Percentiles rank a stretch among this genome's conserved stretches.
phyloP scores from a whole-genome alignment of 2,329 filamentous ascomycete species.

The Cucurbitaria berberidis region DNA sequence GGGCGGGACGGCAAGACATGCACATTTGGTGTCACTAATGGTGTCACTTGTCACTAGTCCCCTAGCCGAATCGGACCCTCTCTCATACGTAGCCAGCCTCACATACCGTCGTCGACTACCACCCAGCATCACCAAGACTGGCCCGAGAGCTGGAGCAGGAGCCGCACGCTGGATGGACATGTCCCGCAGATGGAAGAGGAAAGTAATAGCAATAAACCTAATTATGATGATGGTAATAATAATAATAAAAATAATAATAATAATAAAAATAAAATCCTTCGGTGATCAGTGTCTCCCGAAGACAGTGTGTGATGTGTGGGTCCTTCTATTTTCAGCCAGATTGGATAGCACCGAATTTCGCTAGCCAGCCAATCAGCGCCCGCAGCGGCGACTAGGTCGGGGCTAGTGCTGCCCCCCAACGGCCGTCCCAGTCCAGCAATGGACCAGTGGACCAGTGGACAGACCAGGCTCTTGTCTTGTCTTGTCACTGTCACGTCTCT shows the following conservation, averaged over 20 bases:
- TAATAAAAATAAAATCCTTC: too few species aligned
- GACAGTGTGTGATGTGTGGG: background rate
- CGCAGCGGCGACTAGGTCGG: slow-evolving; percentile 7
- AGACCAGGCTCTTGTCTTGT: too few species aligned
- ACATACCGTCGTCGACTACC: background rate
- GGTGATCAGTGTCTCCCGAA: background rate
- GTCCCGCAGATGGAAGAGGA: too few species aligned
- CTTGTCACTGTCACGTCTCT: too few species aligned
- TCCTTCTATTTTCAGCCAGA: slow-evolving; percentile 2
- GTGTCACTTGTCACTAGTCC: background rate
- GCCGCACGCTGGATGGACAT: too few species aligned
- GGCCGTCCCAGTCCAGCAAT: background rate
- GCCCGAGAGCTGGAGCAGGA: background rate
- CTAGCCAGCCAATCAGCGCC: slow-evolving; percentile 20
- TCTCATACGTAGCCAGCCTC: too few species aligned
- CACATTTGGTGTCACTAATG: background rate
- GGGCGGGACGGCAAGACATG: slow-evolving; percentile 2
- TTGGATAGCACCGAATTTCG: slow-evolving; percentile 18
- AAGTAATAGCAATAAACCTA: too few species aligned
- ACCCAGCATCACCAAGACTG: background rate
- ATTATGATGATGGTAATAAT: too few species aligned
- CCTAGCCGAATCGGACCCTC: background rate
- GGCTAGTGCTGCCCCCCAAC: too few species aligned
- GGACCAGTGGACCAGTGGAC: too few species aligned
- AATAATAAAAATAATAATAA: too few species aligned